Conservation (phyloP, 371 early-diverging fungal genomes). For the Catenaria anguillulae region DNA sequence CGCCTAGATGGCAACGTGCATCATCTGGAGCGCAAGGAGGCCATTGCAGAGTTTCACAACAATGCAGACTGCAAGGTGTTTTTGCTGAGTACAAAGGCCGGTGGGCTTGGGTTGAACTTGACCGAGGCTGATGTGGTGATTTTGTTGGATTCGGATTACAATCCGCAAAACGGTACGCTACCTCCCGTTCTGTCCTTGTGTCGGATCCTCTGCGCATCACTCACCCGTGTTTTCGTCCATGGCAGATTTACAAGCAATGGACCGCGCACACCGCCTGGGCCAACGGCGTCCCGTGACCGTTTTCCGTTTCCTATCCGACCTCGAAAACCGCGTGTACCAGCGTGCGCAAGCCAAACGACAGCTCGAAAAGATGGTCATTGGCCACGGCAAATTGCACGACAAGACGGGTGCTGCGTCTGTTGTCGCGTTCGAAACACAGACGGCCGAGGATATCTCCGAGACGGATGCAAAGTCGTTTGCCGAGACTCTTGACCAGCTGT, state of each 20-base stretch:
- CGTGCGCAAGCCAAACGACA: conserved; percentile 67
- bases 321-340: conserved; percentile 66
- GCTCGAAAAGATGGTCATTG: conserved; percentile 74
- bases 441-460: neutral
- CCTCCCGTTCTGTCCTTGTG: neutral
- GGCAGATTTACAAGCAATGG: conserved; percentile 91
- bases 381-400: neutral
- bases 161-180: conserved; percentile 16
- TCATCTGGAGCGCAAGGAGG: conserved; percentile 58
- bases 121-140: conserved; percentile 90
- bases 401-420: neutral
- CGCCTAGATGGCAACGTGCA: conserved; percentile 84
- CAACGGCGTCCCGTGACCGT: conserved; percentile 82
- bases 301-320: conserved; percentile 70
- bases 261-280: conserved; percentile 92
- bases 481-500: neutral
- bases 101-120: conserved; percentile 89
- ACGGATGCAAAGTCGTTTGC: neutral
- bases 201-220: conserved; percentile 1
- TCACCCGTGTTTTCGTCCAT: too few relatives aligned
- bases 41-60: conserved; percentile 51
- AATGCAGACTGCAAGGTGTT: conserved; percentile 65
- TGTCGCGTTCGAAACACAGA: neutral
- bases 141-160: conserved; percentile 84
- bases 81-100: conserved; percentile 92